These are phyloP conservation scores for Chaetomiaceae sp. DNA, from an alignment of 2,329 filamentous ascomycete genomes.

Conservation along the genomic window DNA sequence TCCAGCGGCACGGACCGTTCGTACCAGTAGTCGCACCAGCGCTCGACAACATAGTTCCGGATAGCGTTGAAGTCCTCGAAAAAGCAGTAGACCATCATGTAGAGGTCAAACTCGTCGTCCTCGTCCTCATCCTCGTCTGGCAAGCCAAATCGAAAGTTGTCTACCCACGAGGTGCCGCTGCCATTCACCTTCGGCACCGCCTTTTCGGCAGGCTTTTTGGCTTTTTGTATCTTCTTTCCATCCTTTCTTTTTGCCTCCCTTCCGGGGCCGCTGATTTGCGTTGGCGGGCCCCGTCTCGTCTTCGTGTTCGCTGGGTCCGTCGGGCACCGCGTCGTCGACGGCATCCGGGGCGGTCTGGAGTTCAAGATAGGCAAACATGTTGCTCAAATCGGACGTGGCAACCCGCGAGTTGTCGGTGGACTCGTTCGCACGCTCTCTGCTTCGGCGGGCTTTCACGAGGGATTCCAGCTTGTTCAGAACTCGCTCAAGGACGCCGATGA, in stretches of 20 bases:
- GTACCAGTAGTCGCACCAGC: conserved; percentile 33
- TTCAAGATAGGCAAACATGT: conserved; percentile 29
- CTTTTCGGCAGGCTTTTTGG: conserved; percentile 9
- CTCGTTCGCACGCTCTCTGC: conserved; percentile 4
- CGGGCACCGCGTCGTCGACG: conserved; percentile 4
- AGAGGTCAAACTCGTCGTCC: conserved; percentile 30
- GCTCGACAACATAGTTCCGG: conserved; percentile 30
- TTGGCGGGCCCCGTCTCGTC: not conserved
- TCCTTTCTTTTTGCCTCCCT: conserved; percentile 17
- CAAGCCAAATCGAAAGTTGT: conserved; percentile 23
- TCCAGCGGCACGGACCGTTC: conserved; percentile 25
- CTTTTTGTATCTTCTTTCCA: conserved; percentile 11
- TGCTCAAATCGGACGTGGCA: conserved; percentile 24
- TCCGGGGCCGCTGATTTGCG: not conserved
- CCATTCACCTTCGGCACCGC: conserved; percentile 6
- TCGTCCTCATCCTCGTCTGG: conserved; percentile 23
- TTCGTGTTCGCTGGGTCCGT: not conserved
- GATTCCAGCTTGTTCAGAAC: conserved; percentile 26
- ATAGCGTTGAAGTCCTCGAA: conserved; percentile 34
- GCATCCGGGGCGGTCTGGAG: conserved; percentile 22
- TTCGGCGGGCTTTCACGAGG: conserved; percentile 11
- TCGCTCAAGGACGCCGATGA: conserved; percentile 29
- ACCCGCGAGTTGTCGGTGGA: conserved; percentile 8
- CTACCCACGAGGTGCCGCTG: conserved; percentile 20
- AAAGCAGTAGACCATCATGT: conserved; percentile 35